Evolutionary conservation across 768 basidiomycete genomes (phyloP).

Genomic region (Lentinula boryana): DNA sequence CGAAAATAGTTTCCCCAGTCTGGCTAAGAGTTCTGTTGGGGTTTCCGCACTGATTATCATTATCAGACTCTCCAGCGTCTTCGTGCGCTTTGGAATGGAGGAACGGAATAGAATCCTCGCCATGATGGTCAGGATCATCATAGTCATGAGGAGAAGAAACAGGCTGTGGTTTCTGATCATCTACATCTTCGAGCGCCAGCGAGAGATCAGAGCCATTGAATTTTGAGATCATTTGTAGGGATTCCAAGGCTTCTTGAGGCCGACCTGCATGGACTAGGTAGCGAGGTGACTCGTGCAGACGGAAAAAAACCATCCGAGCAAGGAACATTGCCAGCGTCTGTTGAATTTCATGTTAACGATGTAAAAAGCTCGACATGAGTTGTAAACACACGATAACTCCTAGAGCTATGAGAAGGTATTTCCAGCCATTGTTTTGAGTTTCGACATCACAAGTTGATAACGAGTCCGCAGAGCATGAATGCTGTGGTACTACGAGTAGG

Average conservation of each 20-base stretch:
- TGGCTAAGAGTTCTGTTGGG: neutral
- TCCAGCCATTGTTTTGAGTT: slow-evolving; percentile 81
- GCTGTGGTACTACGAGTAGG: slow-evolving; percentile 69
- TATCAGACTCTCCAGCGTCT: neutral
- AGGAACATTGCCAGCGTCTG: slow-evolving; percentile 88
- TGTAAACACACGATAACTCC: slow-evolving; percentile 69
- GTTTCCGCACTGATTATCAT: neutral
- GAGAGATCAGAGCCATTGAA: slow-evolving; percentile 76
- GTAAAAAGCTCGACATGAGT: slow-evolving; percentile 3
- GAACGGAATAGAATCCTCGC: slow-evolving; percentile 20
- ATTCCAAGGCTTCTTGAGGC: slow-evolving; percentile 76
- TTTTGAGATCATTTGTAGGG: slow-evolving; percentile 75
- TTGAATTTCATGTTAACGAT: neutral
- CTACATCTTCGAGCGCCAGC: slow-evolving; percentile 68
- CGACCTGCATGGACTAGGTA: slow-evolving; percentile 89
- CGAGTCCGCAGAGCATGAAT: slow-evolving; percentile 51
- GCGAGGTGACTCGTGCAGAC: slow-evolving; percentile 89
- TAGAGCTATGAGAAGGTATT: slow-evolving; percentile 70
- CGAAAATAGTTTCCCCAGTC: neutral
- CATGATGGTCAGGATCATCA: slow-evolving; percentile 8
- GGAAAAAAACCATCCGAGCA: slow-evolving; percentile 84
- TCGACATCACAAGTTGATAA: slow-evolving; percentile 55
- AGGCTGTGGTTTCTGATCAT: slow-evolving; percentile 25
- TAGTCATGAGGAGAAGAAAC: slow-evolving; percentile 9
- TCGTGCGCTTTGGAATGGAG: neutral